Base-by-base conservation (phyloP, 2,329 filamentous ascomycete genomes). In the Scolecobasidium constrictum region DNA sequence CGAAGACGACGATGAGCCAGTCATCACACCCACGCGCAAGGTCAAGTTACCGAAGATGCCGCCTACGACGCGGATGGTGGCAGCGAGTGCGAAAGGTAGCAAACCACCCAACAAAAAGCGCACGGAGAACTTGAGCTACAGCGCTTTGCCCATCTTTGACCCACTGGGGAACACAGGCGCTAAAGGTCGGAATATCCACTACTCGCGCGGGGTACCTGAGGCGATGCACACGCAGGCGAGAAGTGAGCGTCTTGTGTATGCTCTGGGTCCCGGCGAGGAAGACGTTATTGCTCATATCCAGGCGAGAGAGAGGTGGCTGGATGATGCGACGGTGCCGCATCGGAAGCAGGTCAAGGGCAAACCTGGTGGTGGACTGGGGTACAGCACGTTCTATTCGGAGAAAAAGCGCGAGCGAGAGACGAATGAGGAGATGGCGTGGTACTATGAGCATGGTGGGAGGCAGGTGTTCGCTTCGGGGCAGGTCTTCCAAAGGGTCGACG, bases 351-450 rank as follows among this genome's bases (percentile, higher is more conserved):
- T 57, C 47, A 49, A 51, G 49, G 44, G 47, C 23, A 41, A 47
- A 51, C 57, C 49, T 47, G 42, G 51, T 50, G 53, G 67, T 53
- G 56, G 61, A 46, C 45, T 71, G 56, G 51, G 63, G 49, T 44
- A 57, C 47, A 67, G 63, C 11, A 66, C 66, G 50, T 71, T 65
- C 15, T 56, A 65, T 45, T 54, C 59, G 3, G 56, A 61, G 16
- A 62, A 62, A 31, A 57, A 62, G 19, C 47, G 66, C 31, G 53
- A 62, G 40, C 60, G 54, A 31, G 73, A 77, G 49, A 56, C 60
- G n/a, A 64, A 60, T 1, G 49, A 53, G 5, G 63, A 64, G 15
- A 73, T 69, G 67, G 60, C 66, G 37, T 78, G 75, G 75, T 78
- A 74, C 50, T 61, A 65, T 40, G 52, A 62, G 7, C 47, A 56